Percentiles rank a stretch among this genome's conserved stretches.
Evolutionary conservation across 2,329 filamentous ascomycete genomes (phyloP).

Genomic region (Paracoccidioides brasiliensis): DNA sequence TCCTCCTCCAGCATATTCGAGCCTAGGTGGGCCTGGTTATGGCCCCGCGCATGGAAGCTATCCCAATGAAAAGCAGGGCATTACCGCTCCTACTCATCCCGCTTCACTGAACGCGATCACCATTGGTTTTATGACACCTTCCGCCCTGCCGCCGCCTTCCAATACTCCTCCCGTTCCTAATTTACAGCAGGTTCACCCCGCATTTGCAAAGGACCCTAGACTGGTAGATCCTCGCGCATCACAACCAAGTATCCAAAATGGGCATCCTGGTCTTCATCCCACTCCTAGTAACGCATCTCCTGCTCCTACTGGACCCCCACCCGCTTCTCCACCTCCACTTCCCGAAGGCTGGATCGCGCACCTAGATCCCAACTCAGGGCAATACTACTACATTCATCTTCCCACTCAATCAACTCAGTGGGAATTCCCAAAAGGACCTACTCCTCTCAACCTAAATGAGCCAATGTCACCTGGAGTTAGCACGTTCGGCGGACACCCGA

Average conservation of each 20-base stretch:
- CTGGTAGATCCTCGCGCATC: conserved; percentile 37
- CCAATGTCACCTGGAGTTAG: conserved; percentile 73
- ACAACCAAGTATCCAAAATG: conserved; percentile 28
- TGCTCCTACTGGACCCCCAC: conserved; percentile 39
- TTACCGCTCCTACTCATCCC: conserved; percentile 11
- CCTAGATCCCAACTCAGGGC: conserved; percentile 84
- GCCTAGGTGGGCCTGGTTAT: conserved; percentile 53
- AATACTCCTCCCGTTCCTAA: conserved; percentile 20
- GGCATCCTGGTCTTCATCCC: conserved; percentile 17
- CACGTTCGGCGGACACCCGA: conserved; percentile 42
- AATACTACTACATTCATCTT: conserved; percentile 98
- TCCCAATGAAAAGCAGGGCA: conserved; percentile 60
- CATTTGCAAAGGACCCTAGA: conserved; percentile 74
- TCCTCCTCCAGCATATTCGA: conserved; percentile 91
- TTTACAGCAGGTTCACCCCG: conserved; percentile 61
- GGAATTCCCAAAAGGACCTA: conserved; percentile 96
- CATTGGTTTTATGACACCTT: conserved; percentile 11
- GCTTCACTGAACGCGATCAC: conserved; percentile 13
- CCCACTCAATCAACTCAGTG: conserved; percentile 93
- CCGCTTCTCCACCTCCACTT: conserved; percentile 76
- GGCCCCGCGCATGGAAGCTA: conserved; percentile 40
- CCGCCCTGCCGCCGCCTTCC: conserved; percentile 13
- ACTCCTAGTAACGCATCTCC: conserved; percentile 21
- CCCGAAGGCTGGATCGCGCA: conserved; percentile 98
- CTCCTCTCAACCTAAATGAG: conserved; percentile 70